Base-by-base conservation (phyloP, 768 basidiomycete genomes). In the Boletus eberwhitei region DNA sequence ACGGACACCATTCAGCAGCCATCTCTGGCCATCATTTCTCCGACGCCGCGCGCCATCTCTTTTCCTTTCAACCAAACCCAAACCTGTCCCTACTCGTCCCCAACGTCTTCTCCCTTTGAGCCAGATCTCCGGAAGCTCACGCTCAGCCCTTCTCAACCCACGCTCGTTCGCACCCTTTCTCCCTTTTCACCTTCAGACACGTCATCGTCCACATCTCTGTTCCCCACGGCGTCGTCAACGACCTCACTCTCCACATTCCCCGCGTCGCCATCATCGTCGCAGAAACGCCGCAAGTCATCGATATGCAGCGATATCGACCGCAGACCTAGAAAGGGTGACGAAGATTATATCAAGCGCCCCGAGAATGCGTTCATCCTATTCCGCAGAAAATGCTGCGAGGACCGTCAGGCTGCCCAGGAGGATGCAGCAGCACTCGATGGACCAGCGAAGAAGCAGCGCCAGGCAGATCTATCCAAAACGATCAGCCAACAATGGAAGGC, bases 361-460 rank as follows among this genome's bases (percentile, higher is more conserved):
- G 86, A 88, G 73, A 90, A 90, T 64, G 88, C 88, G 8, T 90
- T 90, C 76, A 90, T 90, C 68, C 79, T 90, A 52, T 90, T 90
- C 80, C 82, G 88, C 51, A 80, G 87, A 62, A 83, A 86, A 64
- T 88, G 85, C 72, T 88, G 85, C 71, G 84, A 87, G 71, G 85
- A 87, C 48, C 81, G 84, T 34, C 83, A 86, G 68, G 73, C 75
- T 14, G 78, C 79, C 42, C 75, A 73, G 50, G 81, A 81, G 46
- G 82, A 82, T 48, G 78, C 73, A 4, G 63, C 70, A 17, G 55
- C 54, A 0, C 44, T 65, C 22, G 64, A 66, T 39, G 62, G 71
- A 2, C 77, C 81, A 5, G 68, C 79, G 14, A 89, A 88, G 82
- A 88, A 88, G 69, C 84, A 86, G 68, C 82, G 87, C 44, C 84